Percentiles rank a stretch among this genome's conserved stretches.
These are phyloP conservation scores for Tylopilus sp. DNA, from an alignment of 768 basidiomycete species.

Conservation along the genomic window DNA sequence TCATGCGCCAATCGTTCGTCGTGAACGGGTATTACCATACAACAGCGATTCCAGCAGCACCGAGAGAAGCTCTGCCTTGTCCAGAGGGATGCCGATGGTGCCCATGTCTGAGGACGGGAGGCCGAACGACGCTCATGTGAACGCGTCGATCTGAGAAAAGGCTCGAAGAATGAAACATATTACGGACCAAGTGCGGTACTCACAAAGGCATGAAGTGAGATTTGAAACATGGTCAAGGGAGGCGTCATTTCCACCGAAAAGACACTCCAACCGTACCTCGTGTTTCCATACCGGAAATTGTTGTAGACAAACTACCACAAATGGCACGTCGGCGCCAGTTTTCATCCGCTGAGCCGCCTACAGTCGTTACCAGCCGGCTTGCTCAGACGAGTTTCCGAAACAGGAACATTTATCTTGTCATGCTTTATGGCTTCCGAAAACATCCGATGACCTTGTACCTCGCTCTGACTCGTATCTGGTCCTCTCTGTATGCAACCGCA, in stretches of 20 bases:
- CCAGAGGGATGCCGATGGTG: neutral
- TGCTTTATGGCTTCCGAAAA: no score
- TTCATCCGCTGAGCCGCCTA: no score
- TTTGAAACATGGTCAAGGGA: neutral
- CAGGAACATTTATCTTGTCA: no score
- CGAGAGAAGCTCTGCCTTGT: constrained; percentile 1
- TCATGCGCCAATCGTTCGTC: neutral
- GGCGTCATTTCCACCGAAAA: neutral
- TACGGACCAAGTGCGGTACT: neutral
- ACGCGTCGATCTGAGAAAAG: neutral
- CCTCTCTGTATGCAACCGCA: no score
- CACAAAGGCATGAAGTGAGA: neutral
- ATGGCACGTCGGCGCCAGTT: no score
- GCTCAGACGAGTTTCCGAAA: no score
- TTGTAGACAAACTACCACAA: no score
- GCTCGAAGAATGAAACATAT: neutral
- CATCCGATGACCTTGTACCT: no score
- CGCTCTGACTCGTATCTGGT: no score
- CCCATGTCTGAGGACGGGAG: neutral
- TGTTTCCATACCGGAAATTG: no score
- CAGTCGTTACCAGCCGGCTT: no score
- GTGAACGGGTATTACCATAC: neutral
- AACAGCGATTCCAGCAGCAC: neutral
- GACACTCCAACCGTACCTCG: no score
- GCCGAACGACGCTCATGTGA: neutral